Conservation (phyloP, 805 yeast species). For the Candida sithepensis region DNA sequence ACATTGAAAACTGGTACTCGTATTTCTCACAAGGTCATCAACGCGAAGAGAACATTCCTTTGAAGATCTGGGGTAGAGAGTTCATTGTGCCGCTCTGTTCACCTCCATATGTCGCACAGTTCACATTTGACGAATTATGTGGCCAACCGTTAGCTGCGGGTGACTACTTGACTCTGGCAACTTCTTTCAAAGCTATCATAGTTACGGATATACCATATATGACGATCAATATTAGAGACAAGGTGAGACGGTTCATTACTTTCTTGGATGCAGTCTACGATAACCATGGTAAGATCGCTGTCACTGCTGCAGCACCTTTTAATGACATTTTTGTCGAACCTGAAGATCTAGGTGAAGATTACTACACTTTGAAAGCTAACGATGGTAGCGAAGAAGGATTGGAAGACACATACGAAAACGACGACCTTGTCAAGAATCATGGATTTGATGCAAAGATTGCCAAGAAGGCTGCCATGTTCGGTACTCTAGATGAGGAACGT, state of each 20-base stretch:
- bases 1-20: constrained; percentile 72
- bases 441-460: constrained; percentile 75
- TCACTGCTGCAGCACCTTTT: constrained; percentile 84
- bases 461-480: constrained; percentile 71
- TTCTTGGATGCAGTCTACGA: constrained; percentile 96
- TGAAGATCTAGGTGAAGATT: constrained; percentile 50
- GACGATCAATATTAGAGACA: constrained; percentile 73
- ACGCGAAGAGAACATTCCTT: constrained; percentile 32
- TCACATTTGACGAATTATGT: constrained; percentile 81
- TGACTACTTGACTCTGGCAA: constrained; percentile 83
- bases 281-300: constrained; percentile 81
- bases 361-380: constrained; percentile 34
- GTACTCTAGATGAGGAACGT: constrained; percentile 81
- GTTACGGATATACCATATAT: constrained; percentile 90
- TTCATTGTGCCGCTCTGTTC: constrained; percentile 71
- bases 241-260: constrained; percentile 87
- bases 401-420: constrained; percentile 41
- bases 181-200: constrained; percentile 70
- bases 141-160: constrained; percentile 90
- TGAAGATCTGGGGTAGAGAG: constrained; percentile 85
- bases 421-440: constrained; percentile 66
- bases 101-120: constrained; percentile 83
- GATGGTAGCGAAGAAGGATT: constrained; percentile 20
- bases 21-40: constrained; percentile 67
- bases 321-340: constrained; percentile 84